Conservation (phyloP, 2,329 filamentous ascomycete genomes). For the Nakataea oryzae region DNA sequence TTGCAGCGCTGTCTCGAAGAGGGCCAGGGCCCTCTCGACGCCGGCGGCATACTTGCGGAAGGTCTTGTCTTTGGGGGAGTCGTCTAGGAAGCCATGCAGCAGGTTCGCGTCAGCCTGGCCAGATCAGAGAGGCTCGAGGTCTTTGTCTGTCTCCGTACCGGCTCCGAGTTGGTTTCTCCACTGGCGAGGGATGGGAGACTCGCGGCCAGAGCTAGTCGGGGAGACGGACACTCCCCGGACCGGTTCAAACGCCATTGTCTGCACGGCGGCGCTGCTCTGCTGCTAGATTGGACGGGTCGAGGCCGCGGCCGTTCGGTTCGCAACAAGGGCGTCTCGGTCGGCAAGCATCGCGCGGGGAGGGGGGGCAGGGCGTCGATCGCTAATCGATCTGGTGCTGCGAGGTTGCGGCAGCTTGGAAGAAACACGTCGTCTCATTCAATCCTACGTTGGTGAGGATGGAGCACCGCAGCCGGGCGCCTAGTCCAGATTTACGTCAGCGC, state of each 20-base stretch:
- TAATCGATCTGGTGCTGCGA: neutral
- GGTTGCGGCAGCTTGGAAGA: neutral
- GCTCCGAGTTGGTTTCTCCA: slow-evolving; percentile 69
- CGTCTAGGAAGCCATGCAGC: slow-evolving; percentile 32
- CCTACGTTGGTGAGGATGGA: neutral
- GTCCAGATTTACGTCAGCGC: too few species aligned
- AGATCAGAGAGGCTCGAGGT: neutral
- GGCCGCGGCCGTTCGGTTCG: neutral
- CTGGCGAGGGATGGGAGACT: slow-evolving; percentile 64
- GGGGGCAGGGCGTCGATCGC: too few species aligned
- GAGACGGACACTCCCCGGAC: slow-evolving; percentile 49
- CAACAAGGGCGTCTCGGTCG: neutral
- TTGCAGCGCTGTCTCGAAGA: slow-evolving; percentile 88
- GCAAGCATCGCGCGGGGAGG: neutral
- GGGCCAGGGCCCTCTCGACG: slow-evolving; percentile 74
- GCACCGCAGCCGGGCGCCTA: too few species aligned
- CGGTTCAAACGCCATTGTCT: slow-evolving; percentile 55
- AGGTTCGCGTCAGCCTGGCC: neutral
- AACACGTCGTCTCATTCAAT: neutral
- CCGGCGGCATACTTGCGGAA: slow-evolving; percentile 84
- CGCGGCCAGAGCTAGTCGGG: slow-evolving; percentile 74
- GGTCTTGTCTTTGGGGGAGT: slow-evolving; percentile 49
- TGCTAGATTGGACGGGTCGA: neutral
- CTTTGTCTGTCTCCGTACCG: slow-evolving; percentile 43
- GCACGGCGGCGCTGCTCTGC: neutral